Evolutionary conservation across 176 grass and related monocot species (phyloP), one percentile per base, ranked within the genome.

Genomic region (Zea luxurians): DNA sequence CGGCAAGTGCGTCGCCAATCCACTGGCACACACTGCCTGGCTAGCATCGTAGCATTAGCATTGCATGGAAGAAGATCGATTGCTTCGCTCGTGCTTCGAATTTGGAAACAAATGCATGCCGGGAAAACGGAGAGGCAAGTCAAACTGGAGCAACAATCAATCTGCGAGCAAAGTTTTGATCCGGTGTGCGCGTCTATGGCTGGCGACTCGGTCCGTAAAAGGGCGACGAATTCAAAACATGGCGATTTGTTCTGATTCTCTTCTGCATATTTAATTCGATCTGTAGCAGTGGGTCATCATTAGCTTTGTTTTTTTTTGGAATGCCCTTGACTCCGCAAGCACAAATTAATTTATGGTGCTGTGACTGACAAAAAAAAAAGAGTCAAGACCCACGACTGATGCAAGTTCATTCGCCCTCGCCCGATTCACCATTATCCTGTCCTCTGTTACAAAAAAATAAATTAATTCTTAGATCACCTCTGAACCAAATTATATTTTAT

Each of bases 121-220:
- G 58, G 9, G 9, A 43, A 47, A 53, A 45, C 16, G 53, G 53
- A 57, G 7, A 44, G 46, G 69, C 6, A 54, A 36, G 10, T 55
- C 37, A 34, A 42, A 48, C 7, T 34, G 16, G 37, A 18, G 13
- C 61, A 74, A 12, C 40, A 66, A 34, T 43, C 50, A 66, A 34
- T 43, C 50, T 43, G 80, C 17, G 37, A 53, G 68, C n/a, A 82
- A 41, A 74, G 27, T 73, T 82, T 82, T 74, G 60, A 58, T 79
- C 45, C 27, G 27, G 27, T 27, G 27, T 27, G 27, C 27, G 0
- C 27, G 27, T 27, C 27, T 27, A 27, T 27, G 27, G 27, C 27
- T 27, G 27, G 27, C 27, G 27, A 50, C 12, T 52, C 37, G 10
- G n/a, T 71, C 42, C 7, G 13, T 10, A 16, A 10, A 5, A 37